Base-by-base conservation (phyloP, 768 basidiomycete genomes). In the Russula dissimulans region DNA sequence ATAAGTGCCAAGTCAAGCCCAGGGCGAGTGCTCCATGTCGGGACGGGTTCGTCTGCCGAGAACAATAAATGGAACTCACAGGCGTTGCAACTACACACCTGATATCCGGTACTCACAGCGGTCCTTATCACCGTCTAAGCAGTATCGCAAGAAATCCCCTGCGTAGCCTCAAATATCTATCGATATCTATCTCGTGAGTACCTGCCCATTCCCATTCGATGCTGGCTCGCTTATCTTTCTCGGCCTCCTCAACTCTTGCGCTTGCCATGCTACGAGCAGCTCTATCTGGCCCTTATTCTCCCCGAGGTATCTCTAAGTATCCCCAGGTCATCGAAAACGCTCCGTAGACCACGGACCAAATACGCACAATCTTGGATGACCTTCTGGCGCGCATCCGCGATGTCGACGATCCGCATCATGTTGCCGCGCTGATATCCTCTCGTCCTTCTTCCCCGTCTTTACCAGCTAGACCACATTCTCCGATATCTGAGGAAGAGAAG, bases 311-410 rank as follows among this genome's bases (percentile, higher is more conserved):
- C 0, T 66, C 71, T 4, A 75, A 76, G 0, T 69, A 75, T 3
- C 85, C 89, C 0, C 79, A 88, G 56, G 82, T 91, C 29, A 74
- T 91, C 46, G 86, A 89, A 68, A 76, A 78, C 7, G 72, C 77
- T 5, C 75, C 79, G 0, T 89, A 89, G 3, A 90, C 80, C 0
- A 55, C 80, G 0, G 86, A 89, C 70, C 89, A 91, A 66, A 70
- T 91, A 41, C 74, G 72, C 34, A 84, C 81, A 14, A 89, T 91
- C 45, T 67, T 87, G 14, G 80, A 81, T 4, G 89, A 86, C 67
- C 70, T 86, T 10, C 68, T 26, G 22, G 22, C 70, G 0, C 74
- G 74, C n/a, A 69, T 73, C 32, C 47, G 70, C 74, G 4, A 49
- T 53, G n/a, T 39, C 65, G 47, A 64, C 39, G 36, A 66, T 47